Percentiles rank a stretch among this genome's conserved stretches.
Evolutionary conservation across 495 filamentous ascomycete genomes (phyloP).

Genomic region (Podospora australis): DNA sequence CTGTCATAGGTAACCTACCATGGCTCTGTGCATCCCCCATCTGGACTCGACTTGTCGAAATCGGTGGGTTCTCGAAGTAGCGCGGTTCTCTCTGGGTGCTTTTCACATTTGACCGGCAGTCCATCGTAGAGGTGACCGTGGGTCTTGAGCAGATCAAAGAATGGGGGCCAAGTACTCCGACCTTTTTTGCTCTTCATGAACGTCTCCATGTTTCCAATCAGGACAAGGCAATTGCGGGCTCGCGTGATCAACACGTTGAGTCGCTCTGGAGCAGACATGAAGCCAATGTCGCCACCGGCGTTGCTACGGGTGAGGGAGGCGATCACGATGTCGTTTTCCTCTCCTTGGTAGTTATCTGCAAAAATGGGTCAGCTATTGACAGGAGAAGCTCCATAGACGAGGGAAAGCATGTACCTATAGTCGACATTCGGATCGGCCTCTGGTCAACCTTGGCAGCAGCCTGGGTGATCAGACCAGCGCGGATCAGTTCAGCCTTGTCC

Average conservation of each 20-base stretch:
- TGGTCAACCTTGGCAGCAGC: conserved; percentile 48
- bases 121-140: conserved; percentile 59
- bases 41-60: conserved; percentile 58
- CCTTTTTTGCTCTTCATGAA: conserved; percentile 61
- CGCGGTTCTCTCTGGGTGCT: conserved; percentile 49
- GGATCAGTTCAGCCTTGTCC: conserved; percentile 60
- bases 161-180: conserved; percentile 46
- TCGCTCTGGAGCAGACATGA: conserved; percentile 62
- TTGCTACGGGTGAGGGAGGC: conserved; percentile 65
- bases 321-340: conserved; percentile 72
- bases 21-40: conserved; percentile 63
- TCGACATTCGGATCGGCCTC: conserved; percentile 52
- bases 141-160: conserved; percentile 53
- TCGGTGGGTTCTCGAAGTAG: conserved; percentile 43
- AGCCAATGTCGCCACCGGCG: conserved; percentile 57
- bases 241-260: conserved; percentile 69
- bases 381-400: not conserved
- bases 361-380: not conserved
- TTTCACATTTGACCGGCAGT: conserved; percentile 61
- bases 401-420: conserved; percentile 47
- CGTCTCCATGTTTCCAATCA: conserved; percentile 66
- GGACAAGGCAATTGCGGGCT: conserved; percentile 59
- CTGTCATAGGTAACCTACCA: conserved; percentile 59
- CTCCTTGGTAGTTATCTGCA: conserved; percentile 73
- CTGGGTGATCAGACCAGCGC: conserved; percentile 54